Base-by-base conservation (phyloP, 768 basidiomycete species). In the Lactarius hengduanensis region DNA sequence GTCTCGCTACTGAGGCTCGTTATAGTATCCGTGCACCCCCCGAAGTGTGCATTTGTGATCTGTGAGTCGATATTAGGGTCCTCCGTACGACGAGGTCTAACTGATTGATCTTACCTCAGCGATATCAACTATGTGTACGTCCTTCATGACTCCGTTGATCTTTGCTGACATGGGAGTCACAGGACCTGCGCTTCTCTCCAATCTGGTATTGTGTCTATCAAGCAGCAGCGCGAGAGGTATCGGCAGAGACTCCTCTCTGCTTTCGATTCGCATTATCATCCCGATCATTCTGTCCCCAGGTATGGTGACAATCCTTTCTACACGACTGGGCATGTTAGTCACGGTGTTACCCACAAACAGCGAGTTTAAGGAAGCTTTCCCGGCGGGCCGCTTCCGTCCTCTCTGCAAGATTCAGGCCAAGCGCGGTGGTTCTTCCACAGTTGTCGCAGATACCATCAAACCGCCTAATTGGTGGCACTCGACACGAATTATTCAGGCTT, bases 401-500 rank as follows among this genome's bases (percentile, higher is more conserved):
- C 86, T 95, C 43, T 95, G 93, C 81, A 92, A 92, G 75, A 93
- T 96, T 65, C 90, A 91, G 72, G 88, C 92, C 7, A 93, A 92
- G 77, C 80, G 91, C 58, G 88, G 91, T 26, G 88, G 86, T 4
- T 86, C 93, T 41, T 87, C 87, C 36, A 82, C 91, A 53, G 87
- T 90, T 40, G 90, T 94, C 16, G 93, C 93, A 2, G 95, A 96
- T 72, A 89, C 91, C 70, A 91, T 96, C 73, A 90, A 92, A 73
- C 82, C 92, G 45, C 95, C 95, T 0, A 88, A 89, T 69, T 97
- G 95, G 95, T 97, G 94, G 94, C 88, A 94, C 72, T 92, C 91
- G 38, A 92, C 91, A 2, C 86, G 89, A 57, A 91, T 96, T 71
- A 91, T 97, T 61, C 88, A 91, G 71, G 94, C 93, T 15, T 94